Conservation (phyloP, 176 grass and related monocot genomes). For the Zizania latifolia region DNA sequence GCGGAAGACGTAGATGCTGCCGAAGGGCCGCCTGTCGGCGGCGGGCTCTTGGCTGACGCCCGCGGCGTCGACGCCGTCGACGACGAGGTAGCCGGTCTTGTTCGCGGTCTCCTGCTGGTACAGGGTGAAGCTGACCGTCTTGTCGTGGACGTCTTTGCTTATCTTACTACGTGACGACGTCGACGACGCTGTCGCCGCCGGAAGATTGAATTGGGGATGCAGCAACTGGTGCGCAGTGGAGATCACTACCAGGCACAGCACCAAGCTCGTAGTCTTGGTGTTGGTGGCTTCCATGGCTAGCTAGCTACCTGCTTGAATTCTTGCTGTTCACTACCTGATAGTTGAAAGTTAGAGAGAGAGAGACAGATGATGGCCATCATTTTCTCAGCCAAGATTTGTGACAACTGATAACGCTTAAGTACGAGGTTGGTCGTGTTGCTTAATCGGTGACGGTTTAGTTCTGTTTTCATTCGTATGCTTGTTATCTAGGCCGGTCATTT, state of each 20-base stretch:
- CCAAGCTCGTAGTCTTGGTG: neutral
- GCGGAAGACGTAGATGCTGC: conserved; percentile 63
- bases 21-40: conserved; percentile 43
- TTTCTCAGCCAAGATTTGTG: too few species aligned
- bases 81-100: conserved; percentile 62
- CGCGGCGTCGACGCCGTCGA: conserved; percentile 45
- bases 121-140: conserved; percentile 52
- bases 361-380: too few species aligned
- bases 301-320: neutral
- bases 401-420: too few species aligned
- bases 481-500: neutral
- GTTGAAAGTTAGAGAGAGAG: too few species aligned
- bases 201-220: neutral
- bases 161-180: neutral
- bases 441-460: neutral
- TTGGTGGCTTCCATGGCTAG: neutral
- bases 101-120: conserved; percentile 81
- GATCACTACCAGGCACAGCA: neutral
- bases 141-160: conserved; percentile 11
- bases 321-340: neutral
- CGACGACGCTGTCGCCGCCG: neutral
- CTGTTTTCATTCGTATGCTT: neutral
- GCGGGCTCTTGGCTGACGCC: conserved; percentile 47
- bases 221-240: neutral
- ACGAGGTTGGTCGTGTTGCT: neutral